Percentiles rank a stretch among this genome's conserved stretches.
These are phyloP conservation scores for Yarrowia osloensis DNA, from an alignment of 805 yeast genomes.

Conservation along the genomic window DNA sequence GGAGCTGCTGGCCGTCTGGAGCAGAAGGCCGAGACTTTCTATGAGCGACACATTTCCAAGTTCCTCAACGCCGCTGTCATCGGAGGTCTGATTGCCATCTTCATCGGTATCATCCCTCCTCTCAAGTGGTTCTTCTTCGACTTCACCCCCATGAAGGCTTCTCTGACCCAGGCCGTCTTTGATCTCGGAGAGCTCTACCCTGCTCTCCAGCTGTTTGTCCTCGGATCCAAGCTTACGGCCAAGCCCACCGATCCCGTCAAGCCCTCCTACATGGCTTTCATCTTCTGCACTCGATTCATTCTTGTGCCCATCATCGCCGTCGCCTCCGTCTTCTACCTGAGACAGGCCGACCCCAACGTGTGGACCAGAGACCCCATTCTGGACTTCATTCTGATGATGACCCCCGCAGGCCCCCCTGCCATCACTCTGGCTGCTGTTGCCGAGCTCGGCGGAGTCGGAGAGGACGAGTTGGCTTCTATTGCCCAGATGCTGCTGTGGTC, in stretches of 20 bases:
- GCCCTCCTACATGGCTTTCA: constrained; percentile 22
- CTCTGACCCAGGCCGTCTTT: constrained; percentile 34
- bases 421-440: constrained; percentile 36
- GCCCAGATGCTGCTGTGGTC: constrained; percentile 34
- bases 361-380: constrained; percentile 34
- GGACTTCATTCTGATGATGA: constrained; percentile 35
- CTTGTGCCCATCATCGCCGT: constrained; percentile 33
- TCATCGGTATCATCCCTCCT: constrained; percentile 35
- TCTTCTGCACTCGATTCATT: constrained; percentile 31
- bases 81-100: constrained; percentile 34
- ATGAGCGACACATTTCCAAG: constrained; percentile 22
- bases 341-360: constrained; percentile 29
- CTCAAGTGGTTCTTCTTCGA: constrained; percentile 34
- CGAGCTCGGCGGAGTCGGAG: constrained; percentile 34
- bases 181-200: constrained; percentile 36
- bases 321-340: constrained; percentile 31
- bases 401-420: constrained; percentile 37
- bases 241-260: constrained; percentile 32
- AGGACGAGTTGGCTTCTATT: constrained; percentile 33
- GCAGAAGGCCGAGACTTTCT: constrained; percentile 1
- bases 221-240: constrained; percentile 34
- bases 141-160: constrained; percentile 29
- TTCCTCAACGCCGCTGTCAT: constrained; percentile 34
- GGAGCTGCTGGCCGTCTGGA: not conserved
- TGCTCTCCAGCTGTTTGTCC: constrained; percentile 35